Evolutionary conservation across 1,284 basidiomycete genomes (phyloP).

Genomic region (Trichosporon asahii): DNA sequence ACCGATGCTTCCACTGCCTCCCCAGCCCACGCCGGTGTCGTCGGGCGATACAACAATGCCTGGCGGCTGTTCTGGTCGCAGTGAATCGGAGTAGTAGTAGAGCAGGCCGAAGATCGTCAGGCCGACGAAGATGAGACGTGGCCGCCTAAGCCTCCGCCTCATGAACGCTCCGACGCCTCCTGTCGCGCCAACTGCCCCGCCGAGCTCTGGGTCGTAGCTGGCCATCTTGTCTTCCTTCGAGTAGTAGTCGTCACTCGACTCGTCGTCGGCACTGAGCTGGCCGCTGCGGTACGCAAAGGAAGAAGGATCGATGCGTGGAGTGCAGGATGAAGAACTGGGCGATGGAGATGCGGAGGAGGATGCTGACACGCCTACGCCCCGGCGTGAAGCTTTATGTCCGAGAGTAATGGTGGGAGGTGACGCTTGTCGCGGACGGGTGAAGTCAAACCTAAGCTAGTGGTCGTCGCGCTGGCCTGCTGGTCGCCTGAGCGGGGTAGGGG

Average conservation of each 20-base stretch:
- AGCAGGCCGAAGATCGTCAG: not conserved
- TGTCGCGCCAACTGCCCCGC: not conserved
- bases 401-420: not conserved
- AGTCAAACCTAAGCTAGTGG: not conserved
- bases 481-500: not conserved
- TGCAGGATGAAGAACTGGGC: not conserved
- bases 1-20: not conserved
- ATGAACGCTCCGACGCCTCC: conserved; percentile 5
- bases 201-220: conserved; percentile 3
- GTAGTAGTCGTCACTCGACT: not conserved
- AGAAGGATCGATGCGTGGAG: not conserved
- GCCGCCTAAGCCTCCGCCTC: conserved; percentile 10
- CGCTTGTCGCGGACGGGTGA: not conserved
- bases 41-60: not conserved
- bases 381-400: not conserved
- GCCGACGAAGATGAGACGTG: conserved; percentile 13
- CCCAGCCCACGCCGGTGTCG: not conserved
- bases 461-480: not conserved
- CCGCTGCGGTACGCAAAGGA: not conserved
- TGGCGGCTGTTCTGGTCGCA: not conserved
- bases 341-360: not conserved
- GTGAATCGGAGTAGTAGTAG: conserved; percentile 11
- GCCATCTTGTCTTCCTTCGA: conserved; percentile 9
- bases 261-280: not conserved
- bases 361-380: not conserved